Base-by-base conservation (phyloP, 1,284 basidiomycete species). In the Volvariella volvacea region DNA sequence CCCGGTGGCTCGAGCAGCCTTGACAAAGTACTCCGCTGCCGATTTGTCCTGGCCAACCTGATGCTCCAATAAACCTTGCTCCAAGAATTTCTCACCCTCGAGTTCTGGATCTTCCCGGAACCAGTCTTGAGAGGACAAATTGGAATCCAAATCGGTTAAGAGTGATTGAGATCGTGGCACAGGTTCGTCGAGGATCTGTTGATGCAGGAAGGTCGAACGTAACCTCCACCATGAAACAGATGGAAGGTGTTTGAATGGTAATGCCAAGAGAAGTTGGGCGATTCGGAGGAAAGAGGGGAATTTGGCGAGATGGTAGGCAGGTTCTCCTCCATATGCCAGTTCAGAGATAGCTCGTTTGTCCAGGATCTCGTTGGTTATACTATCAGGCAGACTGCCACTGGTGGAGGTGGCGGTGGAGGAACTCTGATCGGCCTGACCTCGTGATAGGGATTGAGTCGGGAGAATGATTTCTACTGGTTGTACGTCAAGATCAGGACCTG, bases 301-400 rank as follows among this genome's bases (percentile, higher is more conserved):
- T 49, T 74, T 70, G 15, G 84, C 76, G 39, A 99, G 85, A 62
- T 99, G 96, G 65, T 99, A 99, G 0, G 91, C 91, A 2, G 96
- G 96, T 66, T 99, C 95, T 1, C 96, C 96, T 1, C 82, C 80
- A 48, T 80, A 80, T 0, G 92, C 83, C 37, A 99, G 78, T 50
- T 87, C 81, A 3, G 84, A 71, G 38, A 94, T 71, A 10, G 92
- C 78, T 47, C 76, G 76, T 22, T 68, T 63, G 56, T 92, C 79
- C 34, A 96, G 63, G 3, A 53, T 38, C 22, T 79, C 74, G 34
- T 80, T 71, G 12, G 71, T 67, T 22, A 74, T 55, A 28, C 6
- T 6, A 28, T 28, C 25, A 6, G 25, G 6, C n/a, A n/a, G n/a
- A 12, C 6, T 28, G 25, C 25, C 12, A 28, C 6, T 12, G 1